Percentiles rank a stretch among this genome's conserved stretches.
These are phyloP conservation scores for Scedosporium aurantiacum DNA, from an alignment of 2,329 filamentous ascomycete genomes.

Conservation along the genomic window DNA sequence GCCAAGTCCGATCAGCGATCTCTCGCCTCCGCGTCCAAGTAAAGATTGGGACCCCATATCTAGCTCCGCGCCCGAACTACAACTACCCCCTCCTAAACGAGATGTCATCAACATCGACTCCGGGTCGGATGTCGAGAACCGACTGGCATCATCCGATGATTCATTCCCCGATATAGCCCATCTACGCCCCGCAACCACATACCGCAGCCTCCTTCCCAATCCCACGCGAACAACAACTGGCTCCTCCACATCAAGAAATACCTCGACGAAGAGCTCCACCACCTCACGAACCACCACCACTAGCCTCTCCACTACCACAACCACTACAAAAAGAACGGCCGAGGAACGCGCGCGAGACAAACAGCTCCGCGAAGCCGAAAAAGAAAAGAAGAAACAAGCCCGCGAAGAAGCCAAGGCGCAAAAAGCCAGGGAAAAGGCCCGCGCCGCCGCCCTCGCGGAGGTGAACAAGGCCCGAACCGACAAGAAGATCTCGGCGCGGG, in stretches of 20 bases:
- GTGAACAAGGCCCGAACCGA: slow-evolving; percentile 64
- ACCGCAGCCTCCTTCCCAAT: slow-evolving; percentile 27
- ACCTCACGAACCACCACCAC: not conserved
- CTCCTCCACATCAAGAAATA: not conserved
- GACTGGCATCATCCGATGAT: slow-evolving; percentile 4
- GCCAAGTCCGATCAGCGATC: not conserved
- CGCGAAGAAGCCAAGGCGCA: slow-evolving; percentile 50
- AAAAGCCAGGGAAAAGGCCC: slow-evolving; percentile 51
- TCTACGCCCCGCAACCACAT: not conserved
- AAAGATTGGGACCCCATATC: slow-evolving; percentile 39
- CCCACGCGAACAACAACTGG: slow-evolving; percentile 17
- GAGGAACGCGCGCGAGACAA: slow-evolving; percentile 29
- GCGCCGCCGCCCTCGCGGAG: slow-evolving; percentile 54
- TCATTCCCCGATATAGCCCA: slow-evolving; percentile 13
- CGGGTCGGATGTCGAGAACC: slow-evolving; percentile 10
- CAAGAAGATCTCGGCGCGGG: slow-evolving; percentile 60
- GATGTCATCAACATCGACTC: slow-evolving; percentile 26
- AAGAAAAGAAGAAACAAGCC: slow-evolving; percentile 43
- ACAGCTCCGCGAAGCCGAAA: slow-evolving; percentile 40
- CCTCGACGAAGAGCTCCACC: not conserved
- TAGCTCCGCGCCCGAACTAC: slow-evolving; percentile 36
- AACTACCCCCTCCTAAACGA: not conserved
- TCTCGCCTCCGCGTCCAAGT: not conserved
- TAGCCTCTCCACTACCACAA: slow-evolving; percentile 5
- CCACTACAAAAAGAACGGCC: slow-evolving; percentile 18